Evolutionary conservation across 352 stramenopile genomes (phyloP).

Genomic region (Phytophthora crassamura): DNA sequence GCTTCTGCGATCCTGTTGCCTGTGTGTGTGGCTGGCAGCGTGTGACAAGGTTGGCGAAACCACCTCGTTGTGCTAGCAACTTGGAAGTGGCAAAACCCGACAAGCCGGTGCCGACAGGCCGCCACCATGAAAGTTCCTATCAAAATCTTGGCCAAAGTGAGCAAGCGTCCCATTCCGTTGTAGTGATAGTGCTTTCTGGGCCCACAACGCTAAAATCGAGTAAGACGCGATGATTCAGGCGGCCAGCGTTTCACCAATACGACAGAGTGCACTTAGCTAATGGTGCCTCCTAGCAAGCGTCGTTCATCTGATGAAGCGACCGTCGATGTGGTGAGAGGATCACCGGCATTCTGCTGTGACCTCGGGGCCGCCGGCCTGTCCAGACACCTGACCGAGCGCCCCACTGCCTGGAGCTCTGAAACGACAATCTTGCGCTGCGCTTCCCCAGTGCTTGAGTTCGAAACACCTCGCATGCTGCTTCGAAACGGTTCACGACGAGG

Average conservation of each 20-base stretch:
- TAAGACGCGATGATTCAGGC: conserved; percentile 3
- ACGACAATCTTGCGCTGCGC: conserved; percentile 12
- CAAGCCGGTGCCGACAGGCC: too few species aligned
- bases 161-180: too few species aligned
- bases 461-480: conserved; percentile 21
- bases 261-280: conserved; percentile 16
- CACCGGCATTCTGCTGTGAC: neutral
- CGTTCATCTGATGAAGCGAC: conserved; percentile 16
- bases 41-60: conserved; percentile 8
- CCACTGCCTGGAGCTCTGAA: conserved; percentile 11
- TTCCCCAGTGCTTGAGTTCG: conserved; percentile 2
- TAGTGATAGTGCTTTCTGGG: too few species aligned
- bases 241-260: conserved; percentile 13
- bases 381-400: too few species aligned
- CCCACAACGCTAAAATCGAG: too few species aligned
- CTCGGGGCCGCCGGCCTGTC: conserved; percentile 9
- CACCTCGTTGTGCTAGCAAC: too few species aligned
- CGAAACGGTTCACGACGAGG: conserved; percentile 18
- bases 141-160: too few species aligned
- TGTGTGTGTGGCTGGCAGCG: conserved; percentile 1
- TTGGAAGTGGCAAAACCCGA: too few species aligned
- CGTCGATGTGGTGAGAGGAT: conserved; percentile 12
- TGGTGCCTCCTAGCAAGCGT: conserved; percentile 18
- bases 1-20: neutral
- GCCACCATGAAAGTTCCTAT: too few species aligned